Evolutionary conservation across 2,329 filamentous ascomycete species (phyloP).

Genomic region (Penicillium sp.): DNA sequence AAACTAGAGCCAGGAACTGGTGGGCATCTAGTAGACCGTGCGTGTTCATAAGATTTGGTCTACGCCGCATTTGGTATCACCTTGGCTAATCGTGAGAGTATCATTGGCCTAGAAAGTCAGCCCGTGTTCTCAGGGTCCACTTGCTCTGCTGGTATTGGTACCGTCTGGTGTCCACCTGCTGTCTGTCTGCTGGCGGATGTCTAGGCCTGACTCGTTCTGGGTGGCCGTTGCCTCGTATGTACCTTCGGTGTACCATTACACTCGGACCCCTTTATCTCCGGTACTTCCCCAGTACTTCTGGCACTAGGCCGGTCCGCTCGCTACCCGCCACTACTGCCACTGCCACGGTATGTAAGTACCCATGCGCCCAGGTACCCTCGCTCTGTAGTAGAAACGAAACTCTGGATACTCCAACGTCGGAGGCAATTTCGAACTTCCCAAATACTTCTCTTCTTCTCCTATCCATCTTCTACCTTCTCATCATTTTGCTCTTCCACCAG

Average conservation of each 20-base stretch:
- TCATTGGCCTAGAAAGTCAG: slow-evolving; percentile 2
- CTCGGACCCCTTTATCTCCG: slow-evolving; percentile 10
- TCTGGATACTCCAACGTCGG: slow-evolving; percentile 12
- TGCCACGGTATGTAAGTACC: slow-evolving; percentile 12
- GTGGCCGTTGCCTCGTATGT: slow-evolving; percentile 4
- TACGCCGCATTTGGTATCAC: slow-evolving; percentile 21
- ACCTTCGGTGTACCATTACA: slow-evolving; percentile 9
- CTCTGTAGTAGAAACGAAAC: not conserved
- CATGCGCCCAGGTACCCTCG: slow-evolving; percentile 20
- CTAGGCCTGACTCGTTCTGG: slow-evolving; percentile 7
- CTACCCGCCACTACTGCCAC: slow-evolving; percentile 16
- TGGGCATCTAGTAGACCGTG: slow-evolving; percentile 15
- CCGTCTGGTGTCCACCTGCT: slow-evolving; percentile 8
- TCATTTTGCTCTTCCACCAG: not conserved
- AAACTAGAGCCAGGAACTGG: slow-evolving; percentile 19
- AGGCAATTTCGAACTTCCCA: slow-evolving; percentile 20
- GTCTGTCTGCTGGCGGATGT: slow-evolving; percentile 3
- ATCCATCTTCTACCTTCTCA: slow-evolving; percentile 1
- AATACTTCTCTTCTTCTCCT: slow-evolving; percentile 10
- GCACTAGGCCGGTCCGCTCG: not conserved
- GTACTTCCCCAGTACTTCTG: slow-evolving; percentile 12
- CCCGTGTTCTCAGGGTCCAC: slow-evolving; percentile 8
- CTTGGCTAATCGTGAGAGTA: slow-evolving; percentile 12
- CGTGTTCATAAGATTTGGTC: slow-evolving; percentile 21
- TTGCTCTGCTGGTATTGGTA: slow-evolving; percentile 11